Evolutionary conservation across 2,329 filamentous ascomycete species (phyloP), one percentile per base, ranked within the genome.

Genomic region (Cryphonectria radicalis): DNA sequence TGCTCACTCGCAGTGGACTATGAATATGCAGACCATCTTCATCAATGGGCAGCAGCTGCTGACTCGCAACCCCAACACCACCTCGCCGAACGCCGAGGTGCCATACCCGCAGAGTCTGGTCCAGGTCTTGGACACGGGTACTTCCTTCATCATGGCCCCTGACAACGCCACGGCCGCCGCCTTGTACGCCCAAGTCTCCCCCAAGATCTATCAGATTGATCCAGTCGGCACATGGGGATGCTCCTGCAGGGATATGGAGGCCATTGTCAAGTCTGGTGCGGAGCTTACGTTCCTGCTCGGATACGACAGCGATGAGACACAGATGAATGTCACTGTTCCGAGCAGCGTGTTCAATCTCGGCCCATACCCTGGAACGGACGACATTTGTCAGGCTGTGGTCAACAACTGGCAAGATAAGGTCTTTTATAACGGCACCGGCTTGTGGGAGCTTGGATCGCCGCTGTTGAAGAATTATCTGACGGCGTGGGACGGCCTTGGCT

Each of bases 381-480:
- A 74, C 6, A 75, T 77, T 55, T 80, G 79, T 71, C 79, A 80
- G 71, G 76, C 74, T 1, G 75, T 78, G 4, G 77, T 81, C 28
- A 75, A 74, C 55, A 72, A 72, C 72, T 74, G 73, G 4, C 60
- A 68, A 0, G 72, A 74, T 0, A 64, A 72, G 1, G 59, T 63
- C 14, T 68, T 63, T 17, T 63, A 63, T 32, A 4, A 50, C 8
- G 67, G 67, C 42, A 55, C 72, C 0, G 67, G 73, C 1, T 62
- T 77, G 4, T 80, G 79, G 78, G 70, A 79, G 6, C 59, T 80
- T 7, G 79, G 79, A 3, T 78, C 77, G 2, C 79, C 79, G 5
- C 73, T 80, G 4, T 70, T 81, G 64, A 80, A 80, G 75, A 68
- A 74, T 3, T 80, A 79, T 67, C 79, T 80, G 66, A 80, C 79